Percentiles rank a stretch among this genome's conserved stretches.
These are phyloP conservation scores for Aspergillus sp. DNA, from an alignment of 2,329 filamentous ascomycete genomes.

Conservation along the genomic window DNA sequence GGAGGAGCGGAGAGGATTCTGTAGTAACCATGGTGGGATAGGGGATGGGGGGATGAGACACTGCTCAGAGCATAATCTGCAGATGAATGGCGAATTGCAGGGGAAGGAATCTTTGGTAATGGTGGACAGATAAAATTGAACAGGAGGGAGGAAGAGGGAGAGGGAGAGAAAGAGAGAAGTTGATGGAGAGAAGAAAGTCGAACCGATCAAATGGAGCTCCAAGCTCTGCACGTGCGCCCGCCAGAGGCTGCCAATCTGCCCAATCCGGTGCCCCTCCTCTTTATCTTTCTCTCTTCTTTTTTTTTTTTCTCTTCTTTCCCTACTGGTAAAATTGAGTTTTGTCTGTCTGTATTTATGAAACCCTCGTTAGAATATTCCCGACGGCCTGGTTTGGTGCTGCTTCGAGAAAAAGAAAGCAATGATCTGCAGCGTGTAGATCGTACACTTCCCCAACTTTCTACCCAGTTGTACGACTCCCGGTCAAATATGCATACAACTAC, in stretches of 20 bases:
- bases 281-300: background rate
- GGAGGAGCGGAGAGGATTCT: constrained; percentile 48
- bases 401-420: background rate
- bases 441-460: background rate
- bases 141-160: background rate
- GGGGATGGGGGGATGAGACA: constrained; percentile 10
- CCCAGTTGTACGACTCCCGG: background rate
- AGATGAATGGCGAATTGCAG: background rate
- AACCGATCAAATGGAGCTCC: constrained; percentile 16
- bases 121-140: background rate
- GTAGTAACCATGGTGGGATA: constrained; percentile 34
- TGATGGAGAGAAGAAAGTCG: constrained; percentile 9
- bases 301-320: background rate
- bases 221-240: constrained; percentile 28
- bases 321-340: background rate
- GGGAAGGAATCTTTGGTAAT: background rate
- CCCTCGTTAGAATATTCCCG: too few relatives aligned
- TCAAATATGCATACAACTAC: background rate
- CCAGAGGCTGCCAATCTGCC: constrained; percentile 13
- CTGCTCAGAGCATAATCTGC: constrained; percentile 4
- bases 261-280: constrained; percentile 2
- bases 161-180: constrained; percentile 7
- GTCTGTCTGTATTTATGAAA: too few relatives aligned
- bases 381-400: background rate
- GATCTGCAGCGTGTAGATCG: background rate